Evolutionary conservation across 768 basidiomycete genomes (phyloP).

Genomic region (Leccinum variicolor): DNA sequence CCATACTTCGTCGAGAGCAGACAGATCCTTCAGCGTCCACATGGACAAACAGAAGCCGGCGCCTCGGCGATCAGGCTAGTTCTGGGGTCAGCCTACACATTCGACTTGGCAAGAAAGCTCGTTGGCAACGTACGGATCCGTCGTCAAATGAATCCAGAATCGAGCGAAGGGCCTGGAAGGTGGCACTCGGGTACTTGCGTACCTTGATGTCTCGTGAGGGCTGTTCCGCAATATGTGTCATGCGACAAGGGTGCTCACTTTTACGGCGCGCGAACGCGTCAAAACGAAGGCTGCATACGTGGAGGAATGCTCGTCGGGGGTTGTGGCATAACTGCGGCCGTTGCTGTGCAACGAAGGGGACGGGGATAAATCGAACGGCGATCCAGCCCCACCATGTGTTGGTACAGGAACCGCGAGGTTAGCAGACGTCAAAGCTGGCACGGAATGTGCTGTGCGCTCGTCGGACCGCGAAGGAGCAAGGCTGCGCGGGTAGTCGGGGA

Average conservation of each 20-base stretch:
- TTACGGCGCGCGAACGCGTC: slow-evolving; percentile 53
- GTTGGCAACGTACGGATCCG: slow-evolving; percentile 17
- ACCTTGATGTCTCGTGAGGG: slow-evolving; percentile 17
- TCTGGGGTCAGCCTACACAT: slow-evolving; percentile 12
- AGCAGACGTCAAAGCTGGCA: not conserved
- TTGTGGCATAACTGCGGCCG: slow-evolving; percentile 5
- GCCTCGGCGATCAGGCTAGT: slow-evolving; percentile 7
- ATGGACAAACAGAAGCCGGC: slow-evolving; percentile 37
- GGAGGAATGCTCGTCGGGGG: slow-evolving; percentile 4
- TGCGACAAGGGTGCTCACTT: slow-evolving; percentile 34
- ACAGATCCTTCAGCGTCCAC: slow-evolving; percentile 45
- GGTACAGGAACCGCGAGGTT: not conserved
- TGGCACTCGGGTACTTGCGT: slow-evolving; percentile 19
- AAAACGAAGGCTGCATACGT: slow-evolving; percentile 41
- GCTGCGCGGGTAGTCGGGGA: not conserved
- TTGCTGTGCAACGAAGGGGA: slow-evolving; percentile 12
- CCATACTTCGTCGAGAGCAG: slow-evolving; percentile 42
- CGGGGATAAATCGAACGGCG: slow-evolving; percentile 34
- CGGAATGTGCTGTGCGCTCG: not conserved
- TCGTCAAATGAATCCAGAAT: slow-evolving; percentile 22
- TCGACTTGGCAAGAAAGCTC: not conserved
- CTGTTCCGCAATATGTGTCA: not conserved
- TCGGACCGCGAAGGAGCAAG: slow-evolving; percentile 1
- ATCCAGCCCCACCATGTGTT: slow-evolving; percentile 12
- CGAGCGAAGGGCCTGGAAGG: slow-evolving; percentile 25